These are phyloP conservation scores for Talaromyces sp. DNA, from an alignment of 2,329 filamentous ascomycete genomes.

Conservation along the genomic window DNA sequence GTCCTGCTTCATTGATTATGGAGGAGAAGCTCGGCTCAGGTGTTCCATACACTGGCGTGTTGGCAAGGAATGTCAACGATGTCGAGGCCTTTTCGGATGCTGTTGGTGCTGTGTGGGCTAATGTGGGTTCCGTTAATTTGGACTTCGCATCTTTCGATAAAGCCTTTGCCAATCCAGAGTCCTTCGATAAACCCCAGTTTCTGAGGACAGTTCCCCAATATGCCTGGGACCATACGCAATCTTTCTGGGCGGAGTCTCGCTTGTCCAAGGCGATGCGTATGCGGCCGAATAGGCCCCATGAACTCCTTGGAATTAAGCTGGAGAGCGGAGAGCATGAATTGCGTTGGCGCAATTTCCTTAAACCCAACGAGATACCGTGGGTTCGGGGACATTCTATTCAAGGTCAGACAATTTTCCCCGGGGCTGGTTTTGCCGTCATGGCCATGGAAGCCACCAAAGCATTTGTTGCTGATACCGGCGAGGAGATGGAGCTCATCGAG, in stretches of 20 bases:
- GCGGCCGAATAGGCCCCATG: slow-evolving; percentile 5
- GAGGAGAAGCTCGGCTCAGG: background rate
- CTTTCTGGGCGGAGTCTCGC: slow-evolving; percentile 23
- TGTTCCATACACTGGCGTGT: slow-evolving; percentile 18
- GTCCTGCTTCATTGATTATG: slow-evolving; percentile 23
- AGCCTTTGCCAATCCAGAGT: background rate
- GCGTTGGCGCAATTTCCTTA: slow-evolving; percentile 32
- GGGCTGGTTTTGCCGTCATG: slow-evolving; percentile 28
- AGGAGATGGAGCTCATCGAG: slow-evolving; percentile 1
- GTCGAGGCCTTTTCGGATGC: slow-evolving; percentile 15
- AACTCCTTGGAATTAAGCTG: slow-evolving; percentile 18
- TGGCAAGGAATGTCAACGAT: slow-evolving; percentile 18
- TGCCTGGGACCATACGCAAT: slow-evolving; percentile 21
- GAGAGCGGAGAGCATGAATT: slow-evolving; percentile 23
- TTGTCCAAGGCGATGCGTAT: slow-evolving; percentile 1
- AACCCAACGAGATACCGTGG: slow-evolving; percentile 32
- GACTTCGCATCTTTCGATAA: background rate
- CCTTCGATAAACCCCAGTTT: background rate
- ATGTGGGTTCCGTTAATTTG: slow-evolving; percentile 17
- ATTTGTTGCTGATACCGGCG: background rate
- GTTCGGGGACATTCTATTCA: slow-evolving; percentile 33
- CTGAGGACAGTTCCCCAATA: slow-evolving; percentile 18
- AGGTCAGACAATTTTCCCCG: slow-evolving; percentile 30
- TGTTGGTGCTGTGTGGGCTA: slow-evolving; percentile 22
- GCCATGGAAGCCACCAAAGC: slow-evolving; percentile 24